A percentile compares a stretch with the other conserved stretches of the same genome.
phyloP scores from a whole-genome alignment of 2,329 filamentous ascomycete species.

The Colletotrichum tropicicola region DNA sequence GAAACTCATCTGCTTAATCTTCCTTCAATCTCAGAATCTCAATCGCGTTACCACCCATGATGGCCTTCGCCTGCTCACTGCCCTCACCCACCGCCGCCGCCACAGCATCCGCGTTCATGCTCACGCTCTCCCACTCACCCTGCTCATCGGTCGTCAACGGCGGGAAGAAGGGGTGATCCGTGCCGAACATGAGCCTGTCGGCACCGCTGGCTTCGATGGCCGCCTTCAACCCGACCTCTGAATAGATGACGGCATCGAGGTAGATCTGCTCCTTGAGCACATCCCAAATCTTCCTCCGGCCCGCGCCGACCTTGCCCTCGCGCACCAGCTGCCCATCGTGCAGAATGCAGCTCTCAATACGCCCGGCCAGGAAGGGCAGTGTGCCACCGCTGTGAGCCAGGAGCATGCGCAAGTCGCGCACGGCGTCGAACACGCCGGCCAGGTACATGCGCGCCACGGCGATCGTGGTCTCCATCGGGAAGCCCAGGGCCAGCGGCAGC shows the following conservation, averaged over 20 bases:
- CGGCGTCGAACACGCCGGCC: constrained; percentile 84
- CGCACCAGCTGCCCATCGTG: constrained; percentile 82
- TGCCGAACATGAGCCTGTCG: constrained; percentile 82
- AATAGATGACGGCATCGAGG: constrained; percentile 88
- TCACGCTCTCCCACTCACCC: constrained; percentile 76
- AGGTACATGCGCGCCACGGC: constrained; percentile 88
- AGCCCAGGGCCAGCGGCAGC: constrained; percentile 84
- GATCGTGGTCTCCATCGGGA: constrained; percentile 93
- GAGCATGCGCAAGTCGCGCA: constrained; percentile 75
- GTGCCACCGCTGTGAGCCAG: constrained; percentile 91
- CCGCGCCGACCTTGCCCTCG: constrained; percentile 62
- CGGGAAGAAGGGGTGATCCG: constrained; percentile 88
- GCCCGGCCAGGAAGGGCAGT: constrained; percentile 85
- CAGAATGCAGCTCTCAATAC: constrained; percentile 86
- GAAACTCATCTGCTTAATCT: neutral
- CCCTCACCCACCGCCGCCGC: constrained; percentile 57
- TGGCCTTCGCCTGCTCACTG: constrained; percentile 54
- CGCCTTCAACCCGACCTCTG: constrained; percentile 75
- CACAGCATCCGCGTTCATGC: constrained; percentile 61
- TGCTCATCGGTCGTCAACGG: constrained; percentile 70
- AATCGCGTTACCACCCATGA: constrained; percentile 69
- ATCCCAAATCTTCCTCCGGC: constrained; percentile 63
- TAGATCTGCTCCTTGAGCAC: constrained; percentile 78
- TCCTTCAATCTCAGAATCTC: constrained; percentile 49
- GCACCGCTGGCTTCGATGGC: constrained; percentile 72